Evolutionary conservation across 495 filamentous ascomycete genomes (phyloP).

Genomic region (Polyplosphaeria fusca): DNA sequence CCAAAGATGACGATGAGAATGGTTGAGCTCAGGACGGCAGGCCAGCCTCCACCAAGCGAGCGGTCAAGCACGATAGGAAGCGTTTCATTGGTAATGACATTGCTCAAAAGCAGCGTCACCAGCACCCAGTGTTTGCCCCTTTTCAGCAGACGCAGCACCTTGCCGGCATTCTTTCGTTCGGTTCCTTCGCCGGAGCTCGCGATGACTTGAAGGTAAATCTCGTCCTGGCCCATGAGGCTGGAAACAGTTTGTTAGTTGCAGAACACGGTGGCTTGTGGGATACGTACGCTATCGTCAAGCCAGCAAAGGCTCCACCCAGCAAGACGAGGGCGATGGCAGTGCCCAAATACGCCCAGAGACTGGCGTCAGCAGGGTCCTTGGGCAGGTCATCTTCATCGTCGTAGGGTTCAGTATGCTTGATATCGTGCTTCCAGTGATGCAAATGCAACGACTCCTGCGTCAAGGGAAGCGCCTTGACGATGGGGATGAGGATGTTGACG

Average conservation of each 20-base stretch:
- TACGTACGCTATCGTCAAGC: conserved; percentile 78
- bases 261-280: background rate
- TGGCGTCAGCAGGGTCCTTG: conserved; percentile 52
- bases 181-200: conserved; percentile 73
- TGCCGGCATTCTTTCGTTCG: conserved; percentile 77
- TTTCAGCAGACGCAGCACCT: conserved; percentile 75
- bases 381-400: conserved; percentile 35
- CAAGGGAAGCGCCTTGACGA: conserved; percentile 27
- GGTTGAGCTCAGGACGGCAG: conserved; percentile 88
- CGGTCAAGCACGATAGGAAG: conserved; percentile 93
- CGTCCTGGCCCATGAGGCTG: conserved; percentile 81
- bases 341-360: conserved; percentile 68
- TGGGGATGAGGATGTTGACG: conserved; percentile 49
- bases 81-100: conserved; percentile 98
- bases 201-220: conserved; percentile 95
- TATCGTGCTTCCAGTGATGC: no score
- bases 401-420: no score
- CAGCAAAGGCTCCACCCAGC: conserved; percentile 90
- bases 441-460: conserved; percentile 6
- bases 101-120: conserved; percentile 87
- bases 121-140: conserved; percentile 98
- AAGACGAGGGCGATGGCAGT: conserved; percentile 73
- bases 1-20: conserved; percentile 97
- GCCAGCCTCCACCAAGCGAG: conserved; percentile 89
- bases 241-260: conserved; percentile 3